These are phyloP conservation scores for Neodidymelliopsis sp. DNA, from an alignment of 2,329 filamentous ascomycete genomes.

Conservation along the genomic window DNA sequence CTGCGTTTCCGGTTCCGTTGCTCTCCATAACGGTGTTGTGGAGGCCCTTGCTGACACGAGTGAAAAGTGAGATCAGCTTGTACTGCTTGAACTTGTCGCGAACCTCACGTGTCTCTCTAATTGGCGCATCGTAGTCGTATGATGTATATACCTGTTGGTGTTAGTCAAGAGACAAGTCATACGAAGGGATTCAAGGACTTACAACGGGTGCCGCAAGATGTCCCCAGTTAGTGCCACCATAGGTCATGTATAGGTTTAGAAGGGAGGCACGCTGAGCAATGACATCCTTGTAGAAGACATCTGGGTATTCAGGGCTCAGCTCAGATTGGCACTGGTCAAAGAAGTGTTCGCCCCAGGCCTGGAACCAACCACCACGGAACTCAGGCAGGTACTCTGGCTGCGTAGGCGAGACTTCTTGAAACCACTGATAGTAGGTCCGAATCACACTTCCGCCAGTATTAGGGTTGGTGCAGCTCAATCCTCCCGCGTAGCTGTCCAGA, in stretches of 20 bases:
- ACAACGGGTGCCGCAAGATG: slow-evolving; percentile 52
- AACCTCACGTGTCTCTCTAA: slow-evolving; percentile 63
- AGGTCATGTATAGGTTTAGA: slow-evolving; percentile 61
- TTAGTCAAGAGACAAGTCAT: not conserved
- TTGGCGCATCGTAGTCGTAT: slow-evolving; percentile 58
- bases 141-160: slow-evolving; percentile 53
- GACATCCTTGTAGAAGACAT: slow-evolving; percentile 66
- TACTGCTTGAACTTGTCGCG: slow-evolving; percentile 62
- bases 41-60: slow-evolving; percentile 59
- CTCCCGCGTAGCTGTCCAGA: slow-evolving; percentile 57
- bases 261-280: slow-evolving; percentile 60
- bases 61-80: slow-evolving; percentile 63
- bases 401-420: slow-evolving; percentile 62
- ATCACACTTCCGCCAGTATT: slow-evolving; percentile 59
- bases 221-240: slow-evolving; percentile 65
- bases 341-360: slow-evolving; percentile 61
- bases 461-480: slow-evolving; percentile 59
- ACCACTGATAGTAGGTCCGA: slow-evolving; percentile 65
- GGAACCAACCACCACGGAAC: slow-evolving; percentile 63
- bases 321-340: slow-evolving; percentile 60
- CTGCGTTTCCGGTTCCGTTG: slow-evolving; percentile 61
- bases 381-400: slow-evolving; percentile 63
- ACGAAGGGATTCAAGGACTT: not conserved
- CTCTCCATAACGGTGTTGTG: slow-evolving; percentile 62
- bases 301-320: slow-evolving; percentile 57